phyloP scores from a whole-genome alignment of 208 protist genomes.

The Trypanosoma cruzi region DNA sequence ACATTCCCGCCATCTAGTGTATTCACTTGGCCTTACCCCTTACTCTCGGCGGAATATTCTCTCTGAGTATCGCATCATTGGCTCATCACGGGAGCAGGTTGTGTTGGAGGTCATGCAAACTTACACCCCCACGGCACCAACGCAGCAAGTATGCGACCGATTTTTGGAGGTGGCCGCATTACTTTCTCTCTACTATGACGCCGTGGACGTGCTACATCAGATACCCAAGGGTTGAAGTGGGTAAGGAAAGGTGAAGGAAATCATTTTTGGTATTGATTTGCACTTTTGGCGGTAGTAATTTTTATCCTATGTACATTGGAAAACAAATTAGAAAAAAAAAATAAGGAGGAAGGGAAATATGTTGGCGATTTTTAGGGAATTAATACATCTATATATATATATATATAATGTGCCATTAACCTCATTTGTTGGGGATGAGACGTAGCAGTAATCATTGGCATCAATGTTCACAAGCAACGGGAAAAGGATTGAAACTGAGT shows the following conservation, averaged over 20 bases:
- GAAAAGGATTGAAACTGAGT: slow-evolving; percentile 30
- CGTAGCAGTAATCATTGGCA: neutral
- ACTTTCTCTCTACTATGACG: slow-evolving; percentile 83
- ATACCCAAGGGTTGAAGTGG: slow-evolving; percentile 22
- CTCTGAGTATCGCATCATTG: slow-evolving; percentile 64
- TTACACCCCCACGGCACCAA: slow-evolving; percentile 59
- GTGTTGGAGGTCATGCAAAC: slow-evolving; percentile 81
- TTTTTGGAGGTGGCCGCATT: slow-evolving; percentile 75
- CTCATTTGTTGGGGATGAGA: neutral
- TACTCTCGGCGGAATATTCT: slow-evolving; percentile 76
- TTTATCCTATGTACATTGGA: neutral
- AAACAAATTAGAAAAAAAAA: too few relatives aligned
- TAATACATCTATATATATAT: slow-evolving; percentile 28
- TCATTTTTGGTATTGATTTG: neutral
- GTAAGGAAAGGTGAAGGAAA: neutral
- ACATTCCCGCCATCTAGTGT: slow-evolving; percentile 47
- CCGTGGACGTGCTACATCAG: slow-evolving; percentile 41
- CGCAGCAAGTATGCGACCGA: slow-evolving; percentile 62
- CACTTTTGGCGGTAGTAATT: neutral
- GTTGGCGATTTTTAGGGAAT: neutral
- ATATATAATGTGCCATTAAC: slow-evolving; percentile 20
- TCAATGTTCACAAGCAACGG: neutral
- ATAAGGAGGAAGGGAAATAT: neutral
- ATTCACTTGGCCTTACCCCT: slow-evolving; percentile 52
- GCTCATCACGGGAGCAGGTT: slow-evolving; percentile 62